A percentile compares a stretch with the other conserved stretches of the same genome.
Evolutionary conservation across 345 rosid genomes (phyloP).

Genomic region (Citrus hindsii): DNA sequence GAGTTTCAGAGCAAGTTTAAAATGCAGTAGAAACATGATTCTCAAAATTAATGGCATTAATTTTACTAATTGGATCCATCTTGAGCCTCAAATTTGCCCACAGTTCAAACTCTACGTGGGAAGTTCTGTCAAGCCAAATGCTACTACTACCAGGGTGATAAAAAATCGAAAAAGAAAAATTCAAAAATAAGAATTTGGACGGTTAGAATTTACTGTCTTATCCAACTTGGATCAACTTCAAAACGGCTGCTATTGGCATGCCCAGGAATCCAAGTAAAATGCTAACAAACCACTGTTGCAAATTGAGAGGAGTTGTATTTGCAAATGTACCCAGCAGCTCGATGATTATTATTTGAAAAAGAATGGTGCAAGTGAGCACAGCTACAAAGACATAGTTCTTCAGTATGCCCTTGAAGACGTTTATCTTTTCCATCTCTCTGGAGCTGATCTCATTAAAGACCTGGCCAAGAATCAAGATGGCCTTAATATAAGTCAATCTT

Average conservation of each 20-base stretch:
- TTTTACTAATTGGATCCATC: neutral
- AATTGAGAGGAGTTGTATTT: slow-evolving; percentile 65
- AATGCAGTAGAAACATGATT: neutral
- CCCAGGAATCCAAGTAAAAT: slow-evolving; percentile 82
- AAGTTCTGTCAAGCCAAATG: neutral
- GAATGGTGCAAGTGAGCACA: slow-evolving; percentile 50
- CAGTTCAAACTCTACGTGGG: slow-evolving; percentile 6
- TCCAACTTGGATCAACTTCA: slow-evolving; percentile 71
- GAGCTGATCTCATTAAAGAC: slow-evolving; percentile 81
- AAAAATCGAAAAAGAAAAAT: neutral
- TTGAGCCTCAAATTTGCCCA: slow-evolving; percentile 3
- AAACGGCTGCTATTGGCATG: slow-evolving; percentile 86
- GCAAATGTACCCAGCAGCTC: slow-evolving; percentile 70
- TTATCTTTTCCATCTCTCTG: slow-evolving; percentile 72
- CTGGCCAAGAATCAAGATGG: slow-evolving; percentile 22
- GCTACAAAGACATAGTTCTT: slow-evolving; percentile 57
- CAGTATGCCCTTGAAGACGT: slow-evolving; percentile 66
- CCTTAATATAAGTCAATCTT: slow-evolving; percentile 1
- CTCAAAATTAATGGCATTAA: slow-evolving; percentile 2
- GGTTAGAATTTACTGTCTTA: slow-evolving; percentile 20
- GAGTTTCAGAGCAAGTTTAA: slow-evolving; percentile 3
- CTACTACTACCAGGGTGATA: slow-evolving; percentile 4
- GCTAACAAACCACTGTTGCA: slow-evolving; percentile 74
- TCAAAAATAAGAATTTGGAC: neutral
- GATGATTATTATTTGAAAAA: slow-evolving; percentile 66